phyloP scores from a whole-genome alignment of 164 flowering plant species.

The Warburgia ugandensis region DNA sequence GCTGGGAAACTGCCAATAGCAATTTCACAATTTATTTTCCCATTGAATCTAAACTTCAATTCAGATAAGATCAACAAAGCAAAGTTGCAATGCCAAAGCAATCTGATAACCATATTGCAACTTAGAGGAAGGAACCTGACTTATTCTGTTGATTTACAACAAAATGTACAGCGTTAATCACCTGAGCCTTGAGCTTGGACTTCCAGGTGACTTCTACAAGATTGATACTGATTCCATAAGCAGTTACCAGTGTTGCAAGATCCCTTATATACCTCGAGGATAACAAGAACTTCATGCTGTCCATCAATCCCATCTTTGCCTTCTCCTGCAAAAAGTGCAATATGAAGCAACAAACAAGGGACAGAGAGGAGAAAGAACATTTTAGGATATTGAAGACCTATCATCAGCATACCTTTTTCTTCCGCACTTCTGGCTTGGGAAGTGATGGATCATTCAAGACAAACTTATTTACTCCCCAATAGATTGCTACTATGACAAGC shows the following conservation, averaged over 20 bases:
- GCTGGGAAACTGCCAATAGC: slow-evolving; percentile 20
- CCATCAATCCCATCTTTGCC: slow-evolving; percentile 24
- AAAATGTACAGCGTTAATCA: slow-evolving; percentile 2
- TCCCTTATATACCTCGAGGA: slow-evolving; percentile 28
- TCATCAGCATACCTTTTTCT: slow-evolving; percentile 19
- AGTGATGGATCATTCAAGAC: slow-evolving; percentile 13
- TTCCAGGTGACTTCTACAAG: slow-evolving; percentile 34
- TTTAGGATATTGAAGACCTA: too few species aligned
- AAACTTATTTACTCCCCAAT: slow-evolving; percentile 24
- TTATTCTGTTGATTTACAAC: too few species aligned
- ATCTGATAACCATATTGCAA: too few species aligned
- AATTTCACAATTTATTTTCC: too few species aligned
- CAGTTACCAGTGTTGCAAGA: slow-evolving; percentile 27
- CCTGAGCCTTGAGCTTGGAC: slow-evolving; percentile 33
- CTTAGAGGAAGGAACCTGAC: too few species aligned
- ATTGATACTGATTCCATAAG: slow-evolving; percentile 30
- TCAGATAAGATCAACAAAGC: too few species aligned
- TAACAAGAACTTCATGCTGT: slow-evolving; percentile 24
- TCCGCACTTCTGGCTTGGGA: slow-evolving; percentile 18
- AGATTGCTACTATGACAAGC: slow-evolving; percentile 21
- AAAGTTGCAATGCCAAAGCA: too few species aligned
- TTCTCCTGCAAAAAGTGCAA: slow-evolving; percentile 18
- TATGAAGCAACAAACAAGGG: too few species aligned
- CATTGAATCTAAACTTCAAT: too few species aligned
- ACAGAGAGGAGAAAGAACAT: too few species aligned